Conservation (phyloP, 805 yeast genomes). For the Wickerhamomyces queroliae region DNA sequence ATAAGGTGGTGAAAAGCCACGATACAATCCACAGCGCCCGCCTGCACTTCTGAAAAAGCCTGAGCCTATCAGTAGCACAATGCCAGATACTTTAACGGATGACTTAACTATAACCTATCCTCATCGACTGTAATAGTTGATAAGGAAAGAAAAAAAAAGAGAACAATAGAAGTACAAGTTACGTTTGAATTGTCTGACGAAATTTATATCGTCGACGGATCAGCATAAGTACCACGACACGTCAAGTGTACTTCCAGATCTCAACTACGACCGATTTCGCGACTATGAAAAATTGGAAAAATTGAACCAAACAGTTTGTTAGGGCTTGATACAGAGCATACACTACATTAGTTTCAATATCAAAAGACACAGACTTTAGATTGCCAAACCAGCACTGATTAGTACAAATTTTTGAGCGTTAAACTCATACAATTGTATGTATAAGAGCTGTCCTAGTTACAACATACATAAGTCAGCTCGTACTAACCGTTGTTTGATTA, state of each 20-base stretch:
- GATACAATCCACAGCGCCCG: conserved; percentile 53
- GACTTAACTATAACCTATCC: conserved; percentile 31
- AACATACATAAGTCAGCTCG: too few species aligned
- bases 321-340: too few species aligned
- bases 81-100: conserved; percentile 33
- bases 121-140: conserved; percentile 60
- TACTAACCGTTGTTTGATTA: not conserved
- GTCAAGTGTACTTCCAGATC: too few species aligned
- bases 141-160: conserved; percentile 22
- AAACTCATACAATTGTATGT: not conserved
- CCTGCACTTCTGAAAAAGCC: conserved; percentile 13
- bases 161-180: not conserved
- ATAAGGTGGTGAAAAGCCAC: conserved; percentile 45
- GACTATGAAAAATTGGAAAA: too few species aligned
- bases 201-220: too few species aligned
- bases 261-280: too few species aligned
- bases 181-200: too few species aligned
- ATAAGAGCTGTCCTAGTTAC: not conserved
- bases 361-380: not conserved
- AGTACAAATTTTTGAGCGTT: not conserved
- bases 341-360: too few species aligned
- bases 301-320: too few species aligned
- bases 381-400: not conserved
- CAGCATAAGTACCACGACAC: too few species aligned
- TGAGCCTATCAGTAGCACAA: conserved; percentile 7